These are phyloP conservation scores for Cladosporium sp. DNA, from an alignment of 2,329 filamentous ascomycete species.

Conservation along the genomic window DNA sequence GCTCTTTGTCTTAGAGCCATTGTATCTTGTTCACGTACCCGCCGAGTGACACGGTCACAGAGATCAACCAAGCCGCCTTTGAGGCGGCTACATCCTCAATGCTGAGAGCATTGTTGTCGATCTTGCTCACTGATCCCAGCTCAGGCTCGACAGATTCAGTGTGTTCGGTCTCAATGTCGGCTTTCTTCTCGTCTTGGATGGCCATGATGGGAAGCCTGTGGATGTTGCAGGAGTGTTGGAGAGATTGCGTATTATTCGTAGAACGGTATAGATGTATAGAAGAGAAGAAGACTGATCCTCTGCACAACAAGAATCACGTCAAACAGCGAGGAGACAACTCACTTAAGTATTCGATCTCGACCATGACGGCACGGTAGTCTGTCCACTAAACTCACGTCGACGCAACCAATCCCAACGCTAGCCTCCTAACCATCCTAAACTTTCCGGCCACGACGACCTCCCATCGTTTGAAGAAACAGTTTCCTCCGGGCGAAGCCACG, in stretches of 20 bases:
- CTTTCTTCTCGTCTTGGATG: conserved; percentile 4
- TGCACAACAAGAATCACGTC: neutral
- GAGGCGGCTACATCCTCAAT: conserved; percentile 44
- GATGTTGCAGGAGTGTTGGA: neutral
- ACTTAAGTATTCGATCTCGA: neutral
- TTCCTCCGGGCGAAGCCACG: neutral
- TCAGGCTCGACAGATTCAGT: conserved; percentile 11
- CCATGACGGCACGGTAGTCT: neutral
- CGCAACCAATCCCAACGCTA: neutral
- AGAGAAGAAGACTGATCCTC: neutral
- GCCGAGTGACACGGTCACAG: conserved; percentile 40
- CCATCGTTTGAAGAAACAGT: neutral
- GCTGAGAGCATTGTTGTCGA: conserved; percentile 30
- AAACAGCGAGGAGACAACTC: neutral
- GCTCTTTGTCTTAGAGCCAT: no score
- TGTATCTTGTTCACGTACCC: conserved; percentile 33
- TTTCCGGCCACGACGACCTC: conserved; percentile 3
- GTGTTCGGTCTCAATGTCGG: conserved; percentile 17
- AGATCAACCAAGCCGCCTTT: conserved; percentile 42
- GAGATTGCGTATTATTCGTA: neutral
- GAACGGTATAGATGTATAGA: neutral
- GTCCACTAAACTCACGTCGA: neutral
- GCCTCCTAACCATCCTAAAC: neutral
- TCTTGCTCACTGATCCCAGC: conserved; percentile 19
- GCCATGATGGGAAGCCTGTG: neutral